A percentile compares a stretch with the other conserved stretches of the same genome.
phyloP scores from a whole-genome alignment of 805 yeast species.

The Candida tibetensis region DNA sequence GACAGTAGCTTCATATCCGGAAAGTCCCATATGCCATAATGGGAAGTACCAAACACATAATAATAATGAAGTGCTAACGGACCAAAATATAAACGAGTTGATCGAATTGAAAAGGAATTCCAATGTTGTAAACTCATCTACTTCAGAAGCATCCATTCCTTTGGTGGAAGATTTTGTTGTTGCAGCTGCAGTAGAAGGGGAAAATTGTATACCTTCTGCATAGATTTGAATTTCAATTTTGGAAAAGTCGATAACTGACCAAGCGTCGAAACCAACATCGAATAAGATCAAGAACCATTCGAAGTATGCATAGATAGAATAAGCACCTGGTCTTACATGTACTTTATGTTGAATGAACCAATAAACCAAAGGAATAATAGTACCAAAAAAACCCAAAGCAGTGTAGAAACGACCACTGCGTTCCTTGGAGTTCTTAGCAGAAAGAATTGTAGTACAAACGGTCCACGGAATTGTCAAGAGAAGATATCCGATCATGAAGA shows the following conservation, averaged over 20 bases:
- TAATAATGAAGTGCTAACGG: constrained; percentile 74
- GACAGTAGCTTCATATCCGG: constrained; percentile 84
- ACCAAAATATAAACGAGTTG: constrained; percentile 83
- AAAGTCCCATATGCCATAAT: constrained; percentile 95
- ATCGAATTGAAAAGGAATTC: constrained; percentile 45
- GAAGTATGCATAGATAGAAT: constrained; percentile 88
- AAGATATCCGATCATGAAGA: constrained; percentile 90
- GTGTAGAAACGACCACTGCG: constrained; percentile 54
- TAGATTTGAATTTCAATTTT: constrained; percentile 51
- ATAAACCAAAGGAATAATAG: constrained; percentile 77
- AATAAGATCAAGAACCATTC: constrained; percentile 89
- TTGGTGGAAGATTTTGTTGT: constrained; percentile 1
- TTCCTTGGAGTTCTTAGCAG: constrained; percentile 43
- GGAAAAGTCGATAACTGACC: constrained; percentile 68
- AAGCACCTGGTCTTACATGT: constrained; percentile 85
- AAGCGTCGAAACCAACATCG: constrained; percentile 83
- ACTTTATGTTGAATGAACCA: constrained; percentile 93
- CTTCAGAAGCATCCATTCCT: constrained; percentile 5
- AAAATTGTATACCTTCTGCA: constrained; percentile 22
- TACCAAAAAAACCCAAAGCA: constrained; percentile 62
- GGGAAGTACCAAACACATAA: constrained; percentile 97
- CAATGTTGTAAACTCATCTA: constrained; percentile 31
- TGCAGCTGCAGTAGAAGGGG: constrained; percentile 4
- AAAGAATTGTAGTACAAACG: constrained; percentile 51
- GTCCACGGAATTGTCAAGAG: constrained; percentile 93